These are phyloP conservation scores for Marchantia paleacea DNA, from an alignment of 225 moss, liverwort and hornwort genomes.

Conservation along the genomic window DNA sequence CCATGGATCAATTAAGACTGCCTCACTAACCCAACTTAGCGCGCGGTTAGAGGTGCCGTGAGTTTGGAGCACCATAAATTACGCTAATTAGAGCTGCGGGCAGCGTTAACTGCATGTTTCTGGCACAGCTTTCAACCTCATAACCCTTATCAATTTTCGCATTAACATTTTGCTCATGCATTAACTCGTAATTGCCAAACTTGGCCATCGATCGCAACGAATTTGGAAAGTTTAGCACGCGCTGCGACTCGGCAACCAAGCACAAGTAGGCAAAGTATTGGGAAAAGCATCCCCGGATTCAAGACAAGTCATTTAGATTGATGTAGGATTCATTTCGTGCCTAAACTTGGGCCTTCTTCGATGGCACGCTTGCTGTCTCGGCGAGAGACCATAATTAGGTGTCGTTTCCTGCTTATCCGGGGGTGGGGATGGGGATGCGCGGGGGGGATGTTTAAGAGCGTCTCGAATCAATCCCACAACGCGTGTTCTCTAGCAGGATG, in stretches of 20 bases:
- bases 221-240: no score
- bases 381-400: background rate
- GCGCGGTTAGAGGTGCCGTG: constrained; percentile 8
- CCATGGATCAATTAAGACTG: background rate
- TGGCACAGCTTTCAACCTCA: constrained; percentile 3
- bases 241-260: no score
- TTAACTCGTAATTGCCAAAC: no score
- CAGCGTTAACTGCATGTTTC: constrained; percentile 3
- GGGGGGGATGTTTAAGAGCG: background rate
- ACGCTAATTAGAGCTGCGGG: background rate
- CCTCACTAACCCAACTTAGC: background rate
- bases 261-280: no score
- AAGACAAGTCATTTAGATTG: background rate
- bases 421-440: background rate
- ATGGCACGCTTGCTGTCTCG: background rate
- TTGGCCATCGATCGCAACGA: no score
- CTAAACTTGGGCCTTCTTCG: background rate
- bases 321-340: background rate
- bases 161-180: no score
- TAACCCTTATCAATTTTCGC: background rate
- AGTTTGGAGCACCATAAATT: constrained; percentile 9
- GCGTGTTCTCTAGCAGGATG: no score
- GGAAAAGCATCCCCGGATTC: background rate
- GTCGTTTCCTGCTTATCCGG: background rate
- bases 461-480: no score